Evolutionary conservation across 1,284 basidiomycete species (phyloP), one percentile per base, ranked within the genome.

Genomic region (Trichosporon sp.): DNA sequence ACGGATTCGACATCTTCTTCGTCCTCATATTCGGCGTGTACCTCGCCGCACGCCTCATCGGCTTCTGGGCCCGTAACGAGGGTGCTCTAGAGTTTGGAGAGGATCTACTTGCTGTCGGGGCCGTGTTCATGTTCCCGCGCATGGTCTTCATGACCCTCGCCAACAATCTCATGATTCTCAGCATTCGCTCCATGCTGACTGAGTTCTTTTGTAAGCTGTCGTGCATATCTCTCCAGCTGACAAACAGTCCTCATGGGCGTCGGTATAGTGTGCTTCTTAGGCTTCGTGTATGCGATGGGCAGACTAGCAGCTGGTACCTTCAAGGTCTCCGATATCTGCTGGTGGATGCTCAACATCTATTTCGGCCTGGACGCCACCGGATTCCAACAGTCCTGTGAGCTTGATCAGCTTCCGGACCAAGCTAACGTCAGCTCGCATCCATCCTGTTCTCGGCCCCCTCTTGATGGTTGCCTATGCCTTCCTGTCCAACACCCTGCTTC

Each of bases 221-320:
- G 4, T 1, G 0, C 8, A 5, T 3, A 9, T 4, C 0, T 19
- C n/a, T 9, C 19, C 86, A 23, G n/a, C 63, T 67, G 23, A 67
- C 66, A 7, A 49, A 3, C 62, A 81, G 79, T 80, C 66, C 70
- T 95, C 49, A 94, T 96, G 90, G 75, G 88, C 37, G 90, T 96
- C 25, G 94, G 93, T 2, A 86, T 86, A 1, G 94, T 94, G 76
- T 95, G 92, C 60, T 82, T 80, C 68, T 64, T 79, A 10, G 78
- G 93, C 3, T 97, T 97, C 76, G 78, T 93, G 33, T 96, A 95
- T 79, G 91, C 92, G 0, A 83, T 96, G 19, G 95, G 88, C 87
- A 94, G 91, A 84, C 78, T 84, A 21, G 80, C 80, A 1, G 71
- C 80, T 58, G 80, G 54, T 10, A 11, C 21, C 16, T 54, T 29